A percentile compares a stretch with the other conserved stretches of the same genome.
These are phyloP conservation scores for Whalleya microplaca DNA, from an alignment of 2,329 filamentous ascomycete genomes.

Conservation along the genomic window DNA sequence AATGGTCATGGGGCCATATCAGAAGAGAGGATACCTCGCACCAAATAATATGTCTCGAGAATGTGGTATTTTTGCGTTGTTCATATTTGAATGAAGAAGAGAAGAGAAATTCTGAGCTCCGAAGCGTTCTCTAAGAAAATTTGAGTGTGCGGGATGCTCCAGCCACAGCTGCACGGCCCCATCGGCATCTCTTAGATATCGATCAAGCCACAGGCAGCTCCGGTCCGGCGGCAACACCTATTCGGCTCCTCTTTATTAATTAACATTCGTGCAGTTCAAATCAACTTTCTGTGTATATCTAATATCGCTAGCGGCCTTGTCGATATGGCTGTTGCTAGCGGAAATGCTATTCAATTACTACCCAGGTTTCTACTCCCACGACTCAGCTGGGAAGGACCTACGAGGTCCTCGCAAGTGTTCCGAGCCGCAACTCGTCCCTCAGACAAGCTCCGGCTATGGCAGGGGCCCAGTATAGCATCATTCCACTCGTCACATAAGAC, in stretches of 20 bases:
- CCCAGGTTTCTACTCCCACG: slow-evolving; percentile 59
- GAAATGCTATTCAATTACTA: slow-evolving; percentile 44
- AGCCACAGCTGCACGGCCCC: slow-evolving; percentile 8
- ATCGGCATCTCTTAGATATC: slow-evolving; percentile 3
- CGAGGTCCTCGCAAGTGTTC: slow-evolving; percentile 34
- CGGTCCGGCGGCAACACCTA: background rate
- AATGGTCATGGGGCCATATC: slow-evolving; percentile 54
- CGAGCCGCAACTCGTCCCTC: slow-evolving; percentile 34
- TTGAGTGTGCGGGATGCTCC: slow-evolving; percentile 12
- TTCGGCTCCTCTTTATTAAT: background rate
- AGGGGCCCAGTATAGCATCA: slow-evolving; percentile 23
- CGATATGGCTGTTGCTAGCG: slow-evolving; percentile 34
- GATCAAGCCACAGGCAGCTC: background rate
- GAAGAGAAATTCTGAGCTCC: slow-evolving; percentile 19
- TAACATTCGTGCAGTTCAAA: slow-evolving; percentile 1
- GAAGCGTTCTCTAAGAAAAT: slow-evolving; percentile 8
- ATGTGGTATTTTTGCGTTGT: slow-evolving; percentile 54
- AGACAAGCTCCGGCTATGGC: slow-evolving; percentile 23
- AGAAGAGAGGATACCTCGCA: slow-evolving; percentile 51
- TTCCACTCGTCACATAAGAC: slow-evolving; percentile 30
- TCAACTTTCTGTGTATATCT: background rate
- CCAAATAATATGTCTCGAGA: slow-evolving; percentile 49
- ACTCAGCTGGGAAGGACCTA: slow-evolving; percentile 54
- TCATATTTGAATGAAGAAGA: slow-evolving; percentile 43
- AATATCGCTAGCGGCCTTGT: background rate